Conservation (phyloP, 345 rosid genomes). For the Eucalyptus cladocalyx region DNA sequence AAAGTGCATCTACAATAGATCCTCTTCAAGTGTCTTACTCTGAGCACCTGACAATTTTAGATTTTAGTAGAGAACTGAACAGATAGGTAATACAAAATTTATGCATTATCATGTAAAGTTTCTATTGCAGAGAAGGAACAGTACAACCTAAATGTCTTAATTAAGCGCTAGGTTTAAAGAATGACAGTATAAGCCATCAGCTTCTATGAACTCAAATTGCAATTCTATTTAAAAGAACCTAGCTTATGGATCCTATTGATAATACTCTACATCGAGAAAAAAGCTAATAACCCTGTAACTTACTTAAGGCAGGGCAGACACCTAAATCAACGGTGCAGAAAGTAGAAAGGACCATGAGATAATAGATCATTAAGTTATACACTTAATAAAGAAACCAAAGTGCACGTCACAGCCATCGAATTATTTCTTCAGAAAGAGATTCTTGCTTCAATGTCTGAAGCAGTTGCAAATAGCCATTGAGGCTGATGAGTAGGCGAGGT, state of each 20-base stretch:
- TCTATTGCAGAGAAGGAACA: not conserved
- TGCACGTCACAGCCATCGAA: not conserved
- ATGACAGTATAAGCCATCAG: not conserved
- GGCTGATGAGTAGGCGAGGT: not conserved
- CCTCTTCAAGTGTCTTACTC: conserved; percentile 3
- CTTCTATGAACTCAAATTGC: not conserved
- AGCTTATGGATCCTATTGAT: not conserved
- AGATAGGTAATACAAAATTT: not conserved
- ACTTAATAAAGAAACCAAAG: not conserved
- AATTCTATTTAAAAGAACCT: not conserved
- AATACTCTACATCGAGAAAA: not conserved
- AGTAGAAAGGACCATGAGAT: not conserved
- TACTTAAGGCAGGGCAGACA: not conserved
- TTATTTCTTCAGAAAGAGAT: not conserved
- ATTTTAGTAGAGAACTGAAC: not conserved
- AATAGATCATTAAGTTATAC: not conserved
- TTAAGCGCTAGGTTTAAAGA: not conserved
- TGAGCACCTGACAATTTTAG: not conserved
- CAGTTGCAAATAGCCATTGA: not conserved
- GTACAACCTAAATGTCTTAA: not conserved
- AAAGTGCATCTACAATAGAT: conserved; percentile 3
- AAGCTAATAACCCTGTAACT: not conserved
- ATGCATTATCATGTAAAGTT: not conserved
- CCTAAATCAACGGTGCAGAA: not conserved
- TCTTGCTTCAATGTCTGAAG: not conserved